Base-by-base conservation (phyloP, 805 yeast species). In the Tetrapisispora taiwanensis region DNA sequence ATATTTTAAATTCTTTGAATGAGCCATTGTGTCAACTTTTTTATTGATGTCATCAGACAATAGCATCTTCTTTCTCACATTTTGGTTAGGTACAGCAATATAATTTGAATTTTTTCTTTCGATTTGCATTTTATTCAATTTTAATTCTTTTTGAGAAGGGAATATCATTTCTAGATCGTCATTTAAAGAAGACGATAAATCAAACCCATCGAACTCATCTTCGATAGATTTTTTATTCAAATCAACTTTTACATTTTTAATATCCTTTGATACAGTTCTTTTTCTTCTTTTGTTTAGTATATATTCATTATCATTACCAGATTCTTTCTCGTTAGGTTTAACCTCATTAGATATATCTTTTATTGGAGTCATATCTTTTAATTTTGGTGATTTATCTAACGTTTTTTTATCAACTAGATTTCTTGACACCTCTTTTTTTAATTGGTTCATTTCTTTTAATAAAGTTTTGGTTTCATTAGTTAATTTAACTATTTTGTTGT, bases 141-240 rank as follows among this genome's bases (percentile, higher is more conserved):
- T 52, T 2, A 51, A 32, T 26, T 52, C 48, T n/a, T 54, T 50
- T 6, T 59, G 63, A 10, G 64, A 61, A 3, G 66, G 63, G 37
- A 55, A 52, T 0, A 65, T 57, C 38, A 59, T 44, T 41, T 61
- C 66, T 6, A 60, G 46, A 43, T 59, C 66, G 43, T 60, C 65
- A 40, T 52, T 55, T 3, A 55, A 39, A 9, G 65, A 60, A 1
- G 63, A 58, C 1, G 65, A 56, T 17, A 61, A 50, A 34, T 60
- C 65, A 43, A 61, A 61, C 26, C 53, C 60, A 46, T 61, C 66
- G n/a, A 40, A 27, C 12, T 15, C 34, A n/a, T 31, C 34, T 4
- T n/a, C 14, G 10, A 4, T 12, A 7, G 30, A 7, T 28, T 28
- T 28, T 12, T 12, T 12, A 28, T 28, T 12, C n/a, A 14, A 28